Conservation (phyloP, 352 stramenopile species). For the Pythium phragmiticola region DNA sequence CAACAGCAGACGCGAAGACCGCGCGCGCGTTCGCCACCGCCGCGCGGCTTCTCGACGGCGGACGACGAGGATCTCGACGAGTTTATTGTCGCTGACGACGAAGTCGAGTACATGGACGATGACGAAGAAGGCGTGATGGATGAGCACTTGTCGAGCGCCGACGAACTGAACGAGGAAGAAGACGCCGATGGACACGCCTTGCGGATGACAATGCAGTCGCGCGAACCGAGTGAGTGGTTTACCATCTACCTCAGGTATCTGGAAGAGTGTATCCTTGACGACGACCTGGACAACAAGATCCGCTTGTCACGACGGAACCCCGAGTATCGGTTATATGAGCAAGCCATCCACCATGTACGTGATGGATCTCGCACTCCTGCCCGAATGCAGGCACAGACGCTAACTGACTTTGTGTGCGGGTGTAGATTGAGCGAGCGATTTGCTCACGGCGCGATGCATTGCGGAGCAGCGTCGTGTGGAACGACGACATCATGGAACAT, state of each 20-base stretch:
- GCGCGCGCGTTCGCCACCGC: background rate
- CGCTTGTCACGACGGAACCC: conserved; percentile 31
- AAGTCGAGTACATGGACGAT: conserved; percentile 88
- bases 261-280: conserved; percentile 66
- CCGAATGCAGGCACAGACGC: background rate
- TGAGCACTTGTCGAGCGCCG: conserved; percentile 41
- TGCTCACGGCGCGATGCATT: conserved; percentile 71
- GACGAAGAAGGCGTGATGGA: conserved; percentile 74
- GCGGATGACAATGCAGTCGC: conserved; percentile 40
- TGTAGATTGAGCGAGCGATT: conserved; percentile 70
- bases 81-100: conserved; percentile 77
- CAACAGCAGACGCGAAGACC: background rate
- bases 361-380: background rate
- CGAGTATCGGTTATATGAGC: conserved; percentile 48
- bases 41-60: conserved; percentile 45
- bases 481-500: conserved; percentile 59
- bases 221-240: conserved; percentile 79
- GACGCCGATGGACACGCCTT: conserved; percentile 41
- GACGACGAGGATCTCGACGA: conserved; percentile 71
- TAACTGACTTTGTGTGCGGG: background rate
- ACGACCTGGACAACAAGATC: conserved; percentile 62
- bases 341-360: conserved; percentile 66
- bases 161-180: conserved; percentile 38
- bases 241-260: conserved; percentile 82
- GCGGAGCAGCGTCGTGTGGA: conserved; percentile 66